Evolutionary conservation across 768 basidiomycete species (phyloP).

Genomic region (Leccinum boreale): DNA sequence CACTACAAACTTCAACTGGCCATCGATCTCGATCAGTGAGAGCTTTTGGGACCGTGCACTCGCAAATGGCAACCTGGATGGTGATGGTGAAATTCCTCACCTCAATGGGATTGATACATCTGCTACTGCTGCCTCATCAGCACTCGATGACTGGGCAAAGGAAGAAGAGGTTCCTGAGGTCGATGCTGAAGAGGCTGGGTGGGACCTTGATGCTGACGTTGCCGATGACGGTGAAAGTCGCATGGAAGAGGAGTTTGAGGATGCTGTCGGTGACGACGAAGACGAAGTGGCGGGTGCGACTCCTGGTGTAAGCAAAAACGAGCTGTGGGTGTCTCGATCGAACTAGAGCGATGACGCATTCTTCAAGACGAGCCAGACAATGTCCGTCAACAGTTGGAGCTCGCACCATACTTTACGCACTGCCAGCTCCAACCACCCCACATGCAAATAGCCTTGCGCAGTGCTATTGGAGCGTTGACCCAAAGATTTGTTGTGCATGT

Average conservation of each 20-base stretch:
- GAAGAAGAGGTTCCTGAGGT: too few species aligned
- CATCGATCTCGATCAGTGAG: conserved; percentile 71
- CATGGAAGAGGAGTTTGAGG: too few species aligned
- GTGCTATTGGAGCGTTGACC: conserved; percentile 88
- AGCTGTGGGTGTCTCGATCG: conserved; percentile 92
- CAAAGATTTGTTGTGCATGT: conserved; percentile 82
- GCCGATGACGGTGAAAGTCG: too few species aligned
- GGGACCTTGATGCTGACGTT: too few species aligned
- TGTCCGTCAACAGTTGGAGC: too few species aligned
- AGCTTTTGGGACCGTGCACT: conserved; percentile 97
- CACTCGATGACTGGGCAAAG: too few species aligned
- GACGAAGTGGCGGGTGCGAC: conserved; percentile 77
- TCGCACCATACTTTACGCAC: too few species aligned
- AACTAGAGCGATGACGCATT: too few species aligned
- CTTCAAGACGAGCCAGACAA: too few species aligned
- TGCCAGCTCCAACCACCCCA: too few species aligned
- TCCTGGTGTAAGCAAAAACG: conserved; percentile 82
- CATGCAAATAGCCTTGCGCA: conserved; percentile 87
- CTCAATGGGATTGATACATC: conserved; percentile 65
- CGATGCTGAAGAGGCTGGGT: too few species aligned
- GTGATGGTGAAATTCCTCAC: conserved; percentile 60
- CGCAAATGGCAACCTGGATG: conserved; percentile 74
- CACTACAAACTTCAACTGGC: conserved; percentile 84
- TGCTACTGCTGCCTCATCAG: conserved; percentile 47
- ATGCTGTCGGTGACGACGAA: too few species aligned